Base-by-base conservation (phyloP, 2,329 filamentous ascomycete genomes). In the Magnaporthales sp. region DNA sequence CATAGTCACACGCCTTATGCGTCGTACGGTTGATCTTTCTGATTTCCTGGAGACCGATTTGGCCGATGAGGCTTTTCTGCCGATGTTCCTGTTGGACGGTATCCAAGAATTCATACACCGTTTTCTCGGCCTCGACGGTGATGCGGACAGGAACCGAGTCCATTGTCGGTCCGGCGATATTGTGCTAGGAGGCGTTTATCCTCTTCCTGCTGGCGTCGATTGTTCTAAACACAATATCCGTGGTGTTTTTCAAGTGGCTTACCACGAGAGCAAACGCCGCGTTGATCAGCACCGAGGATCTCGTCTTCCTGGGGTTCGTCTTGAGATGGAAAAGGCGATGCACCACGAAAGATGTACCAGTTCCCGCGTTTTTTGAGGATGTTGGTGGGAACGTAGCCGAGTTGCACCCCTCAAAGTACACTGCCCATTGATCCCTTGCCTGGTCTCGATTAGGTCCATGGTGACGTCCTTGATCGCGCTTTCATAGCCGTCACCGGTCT, bases 91-190 rank as follows among this genome's bases (percentile, higher is more conserved):
- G 29, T 19, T 63, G 62, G 62, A 63, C 24, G 29, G 4, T 19
- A 19, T 63, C 29, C 6, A 63, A n/a, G 29, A 63, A 38, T 30
- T 31, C 38, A 4, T 66, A 66, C 24, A 65, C 38, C 15, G 29
- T 62, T 6, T 69, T 30, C 3, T 74, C 27, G 3, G 29, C 54
- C 6, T 38, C 2, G 32, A 38, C 32, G 11, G 2, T 38, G 3
- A 73, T 63, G 13, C 74, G 69, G 1, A 75, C 61, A 7, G 75
- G 75, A 0, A 77, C 69, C 5, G 74, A 75, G 13, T 72, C 70
- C 27, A 77, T 73, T 0, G 72, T 73, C 1, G 76, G 74, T 1
- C 74, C 76, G 5, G 69, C 63, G 6, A 77, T 72, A 0, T 68
- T 65, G 4, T 72, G 70, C 1, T 76, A 70, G 9, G 71, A 72